Percentiles rank a stretch among this genome's conserved stretches.
These are phyloP conservation scores for Aspergillus fischeri DNA, from an alignment of 2,329 filamentous ascomycete genomes.

Conservation along the genomic window DNA sequence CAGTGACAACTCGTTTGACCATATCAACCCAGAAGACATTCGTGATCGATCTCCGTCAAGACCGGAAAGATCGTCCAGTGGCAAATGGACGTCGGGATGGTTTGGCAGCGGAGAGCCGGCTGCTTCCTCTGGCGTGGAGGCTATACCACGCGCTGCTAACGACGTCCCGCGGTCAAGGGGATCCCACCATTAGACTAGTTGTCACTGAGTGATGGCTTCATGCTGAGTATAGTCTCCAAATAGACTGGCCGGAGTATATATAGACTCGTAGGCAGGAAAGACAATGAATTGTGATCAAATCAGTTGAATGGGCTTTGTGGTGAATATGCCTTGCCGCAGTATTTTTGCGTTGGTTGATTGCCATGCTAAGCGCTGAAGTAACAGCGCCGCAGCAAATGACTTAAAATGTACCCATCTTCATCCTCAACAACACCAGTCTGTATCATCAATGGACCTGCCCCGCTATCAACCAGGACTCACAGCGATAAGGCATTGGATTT, in stretches of 20 bases:
- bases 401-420: background rate
- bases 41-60: conserved; percentile 24
- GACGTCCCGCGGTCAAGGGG: conserved; percentile 20
- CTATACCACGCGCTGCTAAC: conserved; percentile 24
- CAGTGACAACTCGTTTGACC: conserved; percentile 86
- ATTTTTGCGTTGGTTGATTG: background rate
- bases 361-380: background rate
- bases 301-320: background rate
- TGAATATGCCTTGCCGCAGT: background rate
- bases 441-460: no score
- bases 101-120: conserved; percentile 24
- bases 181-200: background rate
- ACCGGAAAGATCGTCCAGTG: conserved; percentile 15
- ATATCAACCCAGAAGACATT: conserved; percentile 70
- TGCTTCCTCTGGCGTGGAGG: conserved; percentile 25
- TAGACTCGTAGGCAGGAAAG: background rate
- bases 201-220: background rate
- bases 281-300: background rate
- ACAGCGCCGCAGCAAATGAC: background rate
- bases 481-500: background rate
- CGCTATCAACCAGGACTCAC: background rate
- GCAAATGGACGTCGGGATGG: conserved; percentile 31
- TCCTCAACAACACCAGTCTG: background rate
- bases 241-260: background rate
- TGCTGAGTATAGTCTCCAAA: background rate